These are phyloP conservation scores for Globisporangium polare DNA, from an alignment of 352 stramenopile genomes.

Conservation along the genomic window DNA sequence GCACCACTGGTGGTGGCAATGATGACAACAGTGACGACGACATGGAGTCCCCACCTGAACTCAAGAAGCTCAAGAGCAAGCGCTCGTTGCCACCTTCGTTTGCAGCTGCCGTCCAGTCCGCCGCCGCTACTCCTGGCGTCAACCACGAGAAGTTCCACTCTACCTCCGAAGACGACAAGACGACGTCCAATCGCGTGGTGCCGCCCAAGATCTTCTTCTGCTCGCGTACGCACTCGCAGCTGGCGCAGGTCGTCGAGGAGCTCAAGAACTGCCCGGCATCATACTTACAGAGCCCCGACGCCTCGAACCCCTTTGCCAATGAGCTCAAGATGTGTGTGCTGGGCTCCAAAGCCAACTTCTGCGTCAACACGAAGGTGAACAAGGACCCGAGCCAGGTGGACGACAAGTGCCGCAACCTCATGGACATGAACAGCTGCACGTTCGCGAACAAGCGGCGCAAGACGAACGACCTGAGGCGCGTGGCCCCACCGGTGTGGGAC, in stretches of 20 bases:
- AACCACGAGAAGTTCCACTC: slow-evolving; percentile 24
- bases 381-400: slow-evolving; percentile 50
- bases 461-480: slow-evolving; percentile 42
- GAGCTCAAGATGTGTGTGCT: slow-evolving; percentile 77
- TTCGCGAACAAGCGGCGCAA: slow-evolving; percentile 56
- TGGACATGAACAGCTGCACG: slow-evolving; percentile 49
- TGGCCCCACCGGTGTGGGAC: slow-evolving; percentile 72
- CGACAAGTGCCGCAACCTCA: slow-evolving; percentile 65
- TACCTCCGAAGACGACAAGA: not conserved
- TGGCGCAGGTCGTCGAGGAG: slow-evolving; percentile 78
- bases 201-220: slow-evolving; percentile 83
- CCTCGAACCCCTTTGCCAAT: slow-evolving; percentile 27
- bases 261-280: slow-evolving; percentile 70
- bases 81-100: slow-evolving; percentile 28
- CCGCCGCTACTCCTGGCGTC: not conserved
- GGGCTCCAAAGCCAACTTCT: slow-evolving; percentile 77
- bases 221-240: slow-evolving; percentile 85
- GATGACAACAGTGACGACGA: not conserved
- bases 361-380: slow-evolving; percentile 75
- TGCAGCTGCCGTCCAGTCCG: not conserved
- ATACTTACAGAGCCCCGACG: slow-evolving; percentile 45
- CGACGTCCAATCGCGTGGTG: slow-evolving; percentile 20
- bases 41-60: slow-evolving; percentile 5
- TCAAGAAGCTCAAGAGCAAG: slow-evolving; percentile 16
- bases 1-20: not conserved